Conservation (phyloP, 441 rosid species). For the Codiaeum variegatum region DNA sequence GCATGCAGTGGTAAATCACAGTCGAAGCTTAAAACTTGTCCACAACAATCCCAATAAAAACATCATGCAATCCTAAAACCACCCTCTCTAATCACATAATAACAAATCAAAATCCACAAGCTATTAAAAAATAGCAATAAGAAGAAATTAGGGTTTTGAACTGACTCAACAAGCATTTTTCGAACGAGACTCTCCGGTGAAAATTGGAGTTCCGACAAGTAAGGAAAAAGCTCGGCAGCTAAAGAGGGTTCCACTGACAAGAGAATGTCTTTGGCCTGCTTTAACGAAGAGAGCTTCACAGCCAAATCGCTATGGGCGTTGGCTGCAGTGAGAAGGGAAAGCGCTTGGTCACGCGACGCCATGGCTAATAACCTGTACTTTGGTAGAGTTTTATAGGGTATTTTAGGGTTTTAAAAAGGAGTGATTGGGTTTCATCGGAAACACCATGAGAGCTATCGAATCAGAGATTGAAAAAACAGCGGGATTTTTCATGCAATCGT, state of each 20-base stretch:
- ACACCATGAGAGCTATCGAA: neutral
- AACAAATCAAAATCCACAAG: neutral
- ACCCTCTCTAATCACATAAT: neutral
- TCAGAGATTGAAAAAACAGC: conserved; percentile 9
- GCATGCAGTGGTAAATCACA: neutral
- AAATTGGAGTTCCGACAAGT: conserved; percentile 69
- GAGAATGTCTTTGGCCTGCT: conserved; percentile 74
- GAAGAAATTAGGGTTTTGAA: conserved; percentile 38
- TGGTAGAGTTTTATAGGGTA: neutral
- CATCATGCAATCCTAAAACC: neutral
- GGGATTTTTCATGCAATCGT: neutral
- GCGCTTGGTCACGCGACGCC: conserved; percentile 67
- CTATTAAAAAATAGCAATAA: neutral
- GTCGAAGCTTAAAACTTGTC: neutral
- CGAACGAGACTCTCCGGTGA: conserved; percentile 83
- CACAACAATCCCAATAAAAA: conserved; percentile 6
- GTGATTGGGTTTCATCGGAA: conserved; percentile 20
- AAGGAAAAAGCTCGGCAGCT: conserved; percentile 78
- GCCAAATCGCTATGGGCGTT: conserved; percentile 84
- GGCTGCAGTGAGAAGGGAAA: conserved; percentile 85
- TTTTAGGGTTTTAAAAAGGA: conserved; percentile 32
- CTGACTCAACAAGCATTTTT: conserved; percentile 76
- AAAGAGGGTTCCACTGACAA: conserved; percentile 62
- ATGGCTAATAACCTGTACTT: conserved; percentile 23
- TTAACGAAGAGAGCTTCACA: conserved; percentile 87